Conservation (phyloP, 495 filamentous ascomycete genomes). For the Hypoxylon intermedium region DNA sequence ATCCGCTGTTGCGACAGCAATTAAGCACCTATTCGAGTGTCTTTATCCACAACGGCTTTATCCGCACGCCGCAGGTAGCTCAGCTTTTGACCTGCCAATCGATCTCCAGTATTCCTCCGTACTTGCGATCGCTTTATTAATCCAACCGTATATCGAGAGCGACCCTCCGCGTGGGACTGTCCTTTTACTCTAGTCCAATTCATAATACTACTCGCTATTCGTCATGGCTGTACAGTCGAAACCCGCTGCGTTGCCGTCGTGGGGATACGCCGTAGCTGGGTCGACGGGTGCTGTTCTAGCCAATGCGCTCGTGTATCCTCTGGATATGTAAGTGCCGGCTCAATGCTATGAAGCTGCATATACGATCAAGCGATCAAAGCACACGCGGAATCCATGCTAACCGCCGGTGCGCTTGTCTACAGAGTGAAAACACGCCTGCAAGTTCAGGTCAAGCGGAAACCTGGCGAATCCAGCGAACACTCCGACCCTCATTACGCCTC, state of each 20-base stretch:
- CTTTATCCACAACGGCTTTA: constrained; percentile 34
- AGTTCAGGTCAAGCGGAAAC: constrained; percentile 83
- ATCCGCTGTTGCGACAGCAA: constrained; percentile 19
- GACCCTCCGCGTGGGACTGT: neutral
- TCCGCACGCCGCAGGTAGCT: constrained; percentile 15
- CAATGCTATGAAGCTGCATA: neutral
- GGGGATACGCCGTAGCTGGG: constrained; percentile 91
- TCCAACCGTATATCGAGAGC: constrained; percentile 7
- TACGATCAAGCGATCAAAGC: too few relatives aligned
- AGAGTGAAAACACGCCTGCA: constrained; percentile 97
- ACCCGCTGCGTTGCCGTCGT: constrained; percentile 79
- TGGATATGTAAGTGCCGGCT: constrained; percentile 80
- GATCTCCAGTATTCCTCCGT: neutral
- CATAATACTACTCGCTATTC: constrained; percentile 2
- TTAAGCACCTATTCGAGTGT: constrained; percentile 10
- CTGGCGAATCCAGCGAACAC: constrained; percentile 46
- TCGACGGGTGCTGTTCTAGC: constrained; percentile 93
- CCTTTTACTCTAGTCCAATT: neutral
- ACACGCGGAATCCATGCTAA: constrained; percentile 23
- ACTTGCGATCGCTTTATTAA: neutral
- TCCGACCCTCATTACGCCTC: constrained; percentile 77
- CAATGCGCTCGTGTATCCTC: constrained; percentile 94
- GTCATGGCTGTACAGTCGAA: constrained; percentile 84
- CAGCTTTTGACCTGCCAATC: constrained; percentile 9
- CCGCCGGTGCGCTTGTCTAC: neutral